Base-by-base conservation (phyloP, 306 rosid genomes). In the Benincasa hispida region DNA sequence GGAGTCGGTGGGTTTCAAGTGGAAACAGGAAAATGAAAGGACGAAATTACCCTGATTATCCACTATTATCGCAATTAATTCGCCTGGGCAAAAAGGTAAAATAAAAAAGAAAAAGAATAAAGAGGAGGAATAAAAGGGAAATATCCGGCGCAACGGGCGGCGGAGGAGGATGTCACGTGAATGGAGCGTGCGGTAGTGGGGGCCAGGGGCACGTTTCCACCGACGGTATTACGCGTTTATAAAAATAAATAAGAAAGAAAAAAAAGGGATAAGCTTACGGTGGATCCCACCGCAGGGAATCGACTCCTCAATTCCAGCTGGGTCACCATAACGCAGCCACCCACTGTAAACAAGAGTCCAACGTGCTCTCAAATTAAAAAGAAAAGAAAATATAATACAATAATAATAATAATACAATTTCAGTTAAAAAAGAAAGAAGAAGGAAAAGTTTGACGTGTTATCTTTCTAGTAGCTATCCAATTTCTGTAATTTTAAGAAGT, bases 241-340 rank as follows among this genome's bases (percentile, higher is more conserved):
- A 3, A 10, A 32, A 32, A 30, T 11, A 58, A 1, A 32, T 1
- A 66, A 22, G 2, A 13, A 39, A 5, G 11, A 22, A 4, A 19
- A 12, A 68, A 21, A 41, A 5, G 5, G 74, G n/a, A 3, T 24
- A 57, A 69, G 75, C 14, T 25, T 11, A 13, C 21, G 56, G 57
- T 69, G 75, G 75, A 69, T 34, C 75, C 75, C 75, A 69, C 75
- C 75, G 3, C 56, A 69, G 37, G 7, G 75, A 69, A 69, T 69
- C 56, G 21, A 45, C 37, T 25, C 14, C 56, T 45, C 37, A 45
- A 42, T 35, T 45, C 35, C 75, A 69, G 75, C 75, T 69, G 75
- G 37, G 73, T 39, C 51, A 66, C 69, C 68, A 61, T 30, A 27
- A 27, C 66, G 8, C 72, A 66, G 53, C 51, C 56, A 45, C 56